Evolutionary conservation across 179 eudicot genomes (phyloP).

Genomic region (Spergularia azorica): DNA sequence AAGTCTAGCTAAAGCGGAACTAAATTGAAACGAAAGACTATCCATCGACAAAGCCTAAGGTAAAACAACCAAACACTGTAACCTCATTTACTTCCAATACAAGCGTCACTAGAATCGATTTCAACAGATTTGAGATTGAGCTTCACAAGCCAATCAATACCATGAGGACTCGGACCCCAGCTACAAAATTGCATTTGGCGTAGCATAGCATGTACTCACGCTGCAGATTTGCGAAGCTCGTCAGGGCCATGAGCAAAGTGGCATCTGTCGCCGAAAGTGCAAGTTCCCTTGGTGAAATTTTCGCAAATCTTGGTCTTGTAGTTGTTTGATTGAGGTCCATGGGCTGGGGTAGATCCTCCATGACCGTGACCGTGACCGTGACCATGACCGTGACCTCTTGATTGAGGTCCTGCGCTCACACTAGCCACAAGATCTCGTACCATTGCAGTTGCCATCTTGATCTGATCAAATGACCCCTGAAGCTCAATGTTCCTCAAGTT

Average conservation of each 20-base stretch:
- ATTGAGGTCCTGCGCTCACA: constrained; percentile 33
- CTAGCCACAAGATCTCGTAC: constrained; percentile 52
- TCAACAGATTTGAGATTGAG: constrained; percentile 17
- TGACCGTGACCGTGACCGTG: constrained; percentile 10
- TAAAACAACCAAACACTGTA: constrained; percentile 18
- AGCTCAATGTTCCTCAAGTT: constrained; percentile 54
- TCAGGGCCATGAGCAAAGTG: constrained; percentile 63
- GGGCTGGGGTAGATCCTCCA: constrained; percentile 29
- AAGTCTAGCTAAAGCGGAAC: neutral
- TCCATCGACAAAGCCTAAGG: constrained; percentile 16
- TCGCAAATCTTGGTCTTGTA: constrained; percentile 61
- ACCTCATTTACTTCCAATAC: constrained; percentile 22
- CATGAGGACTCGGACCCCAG: constrained; percentile 16
- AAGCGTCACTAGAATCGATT: constrained; percentile 12
- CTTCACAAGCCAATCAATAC: constrained; percentile 16
- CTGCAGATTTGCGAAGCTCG: constrained; percentile 46
- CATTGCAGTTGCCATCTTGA: constrained; percentile 58
- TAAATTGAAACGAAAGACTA: neutral
- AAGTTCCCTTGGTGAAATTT: constrained; percentile 51
- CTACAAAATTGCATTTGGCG: constrained; percentile 19
- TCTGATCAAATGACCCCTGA: constrained; percentile 63
- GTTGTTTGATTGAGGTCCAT: constrained; percentile 35
- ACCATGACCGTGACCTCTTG: constrained; percentile 4
- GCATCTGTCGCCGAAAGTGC: constrained; percentile 59
- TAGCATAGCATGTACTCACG: constrained; percentile 13